Base-by-base conservation (phyloP, 768 basidiomycete species). In the Porpolomopsis calyptriformis region DNA sequence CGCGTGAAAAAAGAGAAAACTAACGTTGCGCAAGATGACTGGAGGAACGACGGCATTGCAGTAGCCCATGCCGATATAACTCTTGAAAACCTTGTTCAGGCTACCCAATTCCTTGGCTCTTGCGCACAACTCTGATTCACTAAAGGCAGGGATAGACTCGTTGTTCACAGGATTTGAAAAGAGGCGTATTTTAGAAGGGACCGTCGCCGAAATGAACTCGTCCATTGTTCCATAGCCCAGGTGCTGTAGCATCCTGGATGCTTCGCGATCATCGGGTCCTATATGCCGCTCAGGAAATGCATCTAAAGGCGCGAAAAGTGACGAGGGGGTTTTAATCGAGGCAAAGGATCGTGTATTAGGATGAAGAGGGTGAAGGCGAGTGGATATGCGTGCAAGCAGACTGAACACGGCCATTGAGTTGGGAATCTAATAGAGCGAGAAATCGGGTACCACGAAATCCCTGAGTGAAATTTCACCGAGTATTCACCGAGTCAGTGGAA, bases 31-130 rank as follows among this genome's bases (percentile, higher is more conserved):
- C 55, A 94, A 71, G 63, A 96, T 90, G 41, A 96, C 90, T 6
- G 88, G 85, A n/a, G 93, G 93, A 4, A 94, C 87, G 38, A 94
- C 88, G 2, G 92, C 90, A 53, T 82, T 82, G 59, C 93, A 88
- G 64, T 96, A 99, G 7, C 96, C 94, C 90, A 97, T 91, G 27
- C 96, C 96, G 58, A 98, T 99, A 63, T 91, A 98, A 58, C 82
- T 93, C 71, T 83, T 87, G 63, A 84, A 85, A 4, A 76, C 68
- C 64, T 82, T 77, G 65, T 99, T 98, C 60, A 76, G 71, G 12
- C 59, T 66, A n/a, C 80, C 92, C 8, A 98, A 67, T 53, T 74
- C 74, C 58, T 80, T 82, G 1, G 87, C 91, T 45, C 86, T 70
- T 16, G 69, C 64, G 45, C 82, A 69, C 34, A 99, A 71, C 65